Percentiles rank a stretch among this genome's conserved stretches.
Evolutionary conservation across 306 rosid species (phyloP).

Genomic region (Trifolium fragiferum): DNA sequence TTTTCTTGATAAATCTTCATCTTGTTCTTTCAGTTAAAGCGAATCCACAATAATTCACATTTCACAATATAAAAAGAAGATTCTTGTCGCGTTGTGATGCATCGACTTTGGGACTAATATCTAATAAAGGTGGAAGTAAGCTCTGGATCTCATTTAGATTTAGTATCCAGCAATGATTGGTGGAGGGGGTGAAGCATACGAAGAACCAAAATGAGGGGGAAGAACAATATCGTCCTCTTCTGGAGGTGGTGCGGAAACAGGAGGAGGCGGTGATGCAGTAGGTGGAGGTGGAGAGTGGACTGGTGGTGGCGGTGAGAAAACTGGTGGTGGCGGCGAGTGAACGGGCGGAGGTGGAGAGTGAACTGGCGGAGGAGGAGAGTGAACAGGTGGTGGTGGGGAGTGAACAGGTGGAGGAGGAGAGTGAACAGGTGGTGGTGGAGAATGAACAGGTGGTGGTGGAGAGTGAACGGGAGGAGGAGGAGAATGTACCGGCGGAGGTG

Average conservation of each 20-base stretch:
- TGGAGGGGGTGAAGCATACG: constrained; percentile 62
- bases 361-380: neutral
- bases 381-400: constrained; percentile 22
- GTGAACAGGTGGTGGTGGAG: neutral
- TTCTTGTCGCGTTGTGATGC: neutral
- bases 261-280: constrained; percentile 12
- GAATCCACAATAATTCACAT: neutral
- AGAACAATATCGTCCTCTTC: constrained; percentile 36
- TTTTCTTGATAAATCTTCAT: neutral
- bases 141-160: constrained; percentile 15
- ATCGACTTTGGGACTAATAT: neutral
- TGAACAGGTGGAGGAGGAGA: neutral
- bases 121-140: neutral
- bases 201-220: constrained; percentile 53
- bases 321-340: constrained; percentile 32
- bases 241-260: constrained; percentile 30
- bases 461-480: neutral
- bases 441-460: neutral
- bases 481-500: neutral
- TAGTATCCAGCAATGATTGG: constrained; percentile 51
- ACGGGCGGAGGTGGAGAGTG: constrained; percentile 15
- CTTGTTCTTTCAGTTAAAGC: neutral
- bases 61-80: neutral
- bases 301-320: neutral
- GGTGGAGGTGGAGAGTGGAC: constrained; percentile 34